Conservation (phyloP, 2,329 filamentous ascomycete genomes). For the Colletotrichum truncatum region DNA sequence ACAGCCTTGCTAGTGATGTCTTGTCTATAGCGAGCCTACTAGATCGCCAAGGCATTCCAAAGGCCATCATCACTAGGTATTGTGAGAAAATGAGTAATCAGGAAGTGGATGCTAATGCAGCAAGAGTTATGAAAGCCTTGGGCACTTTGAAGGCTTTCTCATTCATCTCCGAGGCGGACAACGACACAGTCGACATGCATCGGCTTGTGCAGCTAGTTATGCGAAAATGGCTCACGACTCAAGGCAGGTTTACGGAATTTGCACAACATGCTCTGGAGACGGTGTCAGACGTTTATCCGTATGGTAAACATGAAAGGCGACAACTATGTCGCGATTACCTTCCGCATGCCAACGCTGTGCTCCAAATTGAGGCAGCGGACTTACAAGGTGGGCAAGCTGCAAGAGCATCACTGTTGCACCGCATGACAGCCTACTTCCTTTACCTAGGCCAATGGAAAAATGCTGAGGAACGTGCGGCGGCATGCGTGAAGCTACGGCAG, state of each 20-base stretch:
- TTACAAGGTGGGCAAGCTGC: too few relatives aligned
- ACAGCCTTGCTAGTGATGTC: constrained; percentile 47
- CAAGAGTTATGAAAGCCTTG: neutral
- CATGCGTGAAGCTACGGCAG: too few relatives aligned
- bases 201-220: neutral
- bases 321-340: constrained; percentile 33
- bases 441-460: too few relatives aligned
- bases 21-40: constrained; percentile 57
- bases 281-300: constrained; percentile 33
- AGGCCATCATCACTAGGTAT: constrained; percentile 36
- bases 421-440: too few relatives aligned
- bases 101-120: neutral
- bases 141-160: neutral
- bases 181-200: constrained; percentile 38
- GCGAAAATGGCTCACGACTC: neutral
- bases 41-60: constrained; percentile 51
- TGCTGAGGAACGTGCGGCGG: too few relatives aligned
- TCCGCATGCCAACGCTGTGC: constrained; percentile 35
- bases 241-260: neutral
- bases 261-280: constrained; percentile 30
- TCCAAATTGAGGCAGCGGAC: too few relatives aligned
- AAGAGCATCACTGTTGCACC: too few relatives aligned
- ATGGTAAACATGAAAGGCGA: constrained; percentile 20
- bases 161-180: neutral
- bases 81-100: constrained; percentile 5